These are phyloP conservation scores for Calonectria crousiana DNA, from an alignment of 2,329 filamentous ascomycete species.

Conservation along the genomic window DNA sequence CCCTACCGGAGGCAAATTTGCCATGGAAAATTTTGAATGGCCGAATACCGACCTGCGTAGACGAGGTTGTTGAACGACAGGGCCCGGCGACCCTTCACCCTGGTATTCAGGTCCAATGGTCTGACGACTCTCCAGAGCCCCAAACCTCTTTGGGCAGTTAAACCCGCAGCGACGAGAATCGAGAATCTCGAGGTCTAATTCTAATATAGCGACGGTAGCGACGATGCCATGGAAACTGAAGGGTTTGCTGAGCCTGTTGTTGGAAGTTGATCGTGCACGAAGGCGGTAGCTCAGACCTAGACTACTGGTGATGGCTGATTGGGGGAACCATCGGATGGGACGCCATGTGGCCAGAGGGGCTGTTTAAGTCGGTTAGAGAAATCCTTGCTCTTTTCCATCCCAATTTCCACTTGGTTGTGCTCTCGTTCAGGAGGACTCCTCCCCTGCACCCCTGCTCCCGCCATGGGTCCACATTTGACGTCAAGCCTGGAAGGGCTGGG, in stretches of 20 bases:
- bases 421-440: not conserved
- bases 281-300: not conserved
- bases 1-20: constrained; percentile 8
- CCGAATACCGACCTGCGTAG: not conserved
- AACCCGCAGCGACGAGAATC: not conserved
- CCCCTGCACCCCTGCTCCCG: not conserved
- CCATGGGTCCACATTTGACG: constrained; percentile 16
- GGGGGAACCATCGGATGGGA: not conserved
- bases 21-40: not conserved
- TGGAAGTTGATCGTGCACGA: not conserved
- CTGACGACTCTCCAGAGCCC: not conserved
- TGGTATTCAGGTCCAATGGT: not conserved
- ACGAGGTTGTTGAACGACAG: not conserved
- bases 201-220: not conserved
- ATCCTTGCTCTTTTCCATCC: constrained; percentile 2
- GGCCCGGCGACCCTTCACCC: not conserved
- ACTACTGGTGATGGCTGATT: not conserved
- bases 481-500: not conserved
- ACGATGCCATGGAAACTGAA: not conserved
- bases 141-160: not conserved
- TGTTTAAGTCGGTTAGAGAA: not conserved
- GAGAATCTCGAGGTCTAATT: not conserved
- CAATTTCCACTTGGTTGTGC: not conserved
- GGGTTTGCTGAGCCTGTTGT: not conserved
- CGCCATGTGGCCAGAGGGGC: not conserved